Conservation (phyloP, 2,329 filamentous ascomycete genomes). For the Ophiostoma australiae region DNA sequence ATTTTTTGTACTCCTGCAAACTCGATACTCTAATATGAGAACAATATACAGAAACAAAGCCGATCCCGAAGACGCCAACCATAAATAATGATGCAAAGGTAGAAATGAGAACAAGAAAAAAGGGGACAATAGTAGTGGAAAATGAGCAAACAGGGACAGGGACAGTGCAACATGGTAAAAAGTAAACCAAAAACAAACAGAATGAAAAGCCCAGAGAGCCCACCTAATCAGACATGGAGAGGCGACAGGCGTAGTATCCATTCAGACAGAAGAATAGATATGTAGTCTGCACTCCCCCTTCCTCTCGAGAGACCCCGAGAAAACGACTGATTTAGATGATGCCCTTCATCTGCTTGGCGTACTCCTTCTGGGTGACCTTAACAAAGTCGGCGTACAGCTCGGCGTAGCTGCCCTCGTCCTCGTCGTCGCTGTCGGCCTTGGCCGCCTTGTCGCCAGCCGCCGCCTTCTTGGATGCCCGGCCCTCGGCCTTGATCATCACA, state of each 20-base stretch:
- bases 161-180: constrained; percentile 6
- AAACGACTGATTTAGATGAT: constrained; percentile 27
- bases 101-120: neutral
- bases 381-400: constrained; percentile 61
- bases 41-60: constrained; percentile 18
- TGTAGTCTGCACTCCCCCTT: too few relatives aligned
- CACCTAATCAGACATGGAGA: constrained; percentile 18
- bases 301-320: neutral
- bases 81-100: constrained; percentile 15
- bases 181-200: neutral
- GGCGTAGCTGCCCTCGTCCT: constrained; percentile 54
- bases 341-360: constrained; percentile 47
- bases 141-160: constrained; percentile 1
- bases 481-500: constrained; percentile 64
- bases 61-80: constrained; percentile 21
- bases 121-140: neutral
- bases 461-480: constrained; percentile 48
- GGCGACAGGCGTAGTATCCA: neutral
- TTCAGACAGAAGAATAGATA: too few relatives aligned
- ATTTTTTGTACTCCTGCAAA: constrained; percentile 23
- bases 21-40: constrained; percentile 19
- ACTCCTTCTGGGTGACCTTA: constrained; percentile 63
- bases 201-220: constrained; percentile 12
- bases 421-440: constrained; percentile 34
- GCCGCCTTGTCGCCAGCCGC: constrained; percentile 43